Conservation (phyloP, 2,329 filamentous ascomycete genomes). For the Exophiala dermatitidis region DNA sequence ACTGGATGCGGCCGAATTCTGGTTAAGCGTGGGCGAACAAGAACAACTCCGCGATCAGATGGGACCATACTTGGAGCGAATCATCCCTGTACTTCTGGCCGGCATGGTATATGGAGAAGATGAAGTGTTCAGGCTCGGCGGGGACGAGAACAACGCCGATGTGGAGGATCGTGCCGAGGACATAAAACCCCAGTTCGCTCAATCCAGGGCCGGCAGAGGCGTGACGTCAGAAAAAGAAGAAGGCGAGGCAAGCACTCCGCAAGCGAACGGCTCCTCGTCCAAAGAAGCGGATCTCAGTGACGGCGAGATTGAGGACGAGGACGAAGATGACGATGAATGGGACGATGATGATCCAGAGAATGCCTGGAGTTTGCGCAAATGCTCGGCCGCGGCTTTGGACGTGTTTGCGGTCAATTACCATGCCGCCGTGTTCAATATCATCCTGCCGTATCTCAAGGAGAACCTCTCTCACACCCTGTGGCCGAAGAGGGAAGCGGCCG, state of each 20-base stretch:
- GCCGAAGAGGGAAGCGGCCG: slow-evolving; percentile 87
- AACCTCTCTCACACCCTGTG: slow-evolving; percentile 85
- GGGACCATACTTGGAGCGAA: slow-evolving; percentile 69
- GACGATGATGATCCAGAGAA: slow-evolving; percentile 71
- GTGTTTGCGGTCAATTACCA: slow-evolving; percentile 89
- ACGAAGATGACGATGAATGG: slow-evolving; percentile 62
- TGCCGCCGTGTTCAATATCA: slow-evolving; percentile 78
- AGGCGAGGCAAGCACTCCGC: slow-evolving; percentile 30
- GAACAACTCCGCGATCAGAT: slow-evolving; percentile 68
- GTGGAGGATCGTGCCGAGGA: slow-evolving; percentile 84
- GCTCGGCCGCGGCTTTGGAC: slow-evolving; percentile 89
- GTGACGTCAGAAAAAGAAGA: slow-evolving; percentile 34
- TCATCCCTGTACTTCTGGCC: slow-evolving; percentile 82
- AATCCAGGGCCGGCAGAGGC: slow-evolving; percentile 53
- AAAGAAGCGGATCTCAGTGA: slow-evolving; percentile 71
- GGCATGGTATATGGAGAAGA: slow-evolving; percentile 97
- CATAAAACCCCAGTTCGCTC: slow-evolving; percentile 86
- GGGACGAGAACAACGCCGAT: slow-evolving; percentile 81
- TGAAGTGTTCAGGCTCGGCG: slow-evolving; percentile 77
- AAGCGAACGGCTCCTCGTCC: slow-evolving; percentile 48
- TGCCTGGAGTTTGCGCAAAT: slow-evolving; percentile 91
- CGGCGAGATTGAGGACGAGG: slow-evolving; percentile 71
- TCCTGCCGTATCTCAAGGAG: slow-evolving; percentile 83
- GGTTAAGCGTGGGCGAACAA: slow-evolving; percentile 88
- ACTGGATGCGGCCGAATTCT: slow-evolving; percentile 93